Evolutionary conservation across 1,139 yeast species (phyloP).

Genomic region (Yamadazyma mexicana): DNA sequence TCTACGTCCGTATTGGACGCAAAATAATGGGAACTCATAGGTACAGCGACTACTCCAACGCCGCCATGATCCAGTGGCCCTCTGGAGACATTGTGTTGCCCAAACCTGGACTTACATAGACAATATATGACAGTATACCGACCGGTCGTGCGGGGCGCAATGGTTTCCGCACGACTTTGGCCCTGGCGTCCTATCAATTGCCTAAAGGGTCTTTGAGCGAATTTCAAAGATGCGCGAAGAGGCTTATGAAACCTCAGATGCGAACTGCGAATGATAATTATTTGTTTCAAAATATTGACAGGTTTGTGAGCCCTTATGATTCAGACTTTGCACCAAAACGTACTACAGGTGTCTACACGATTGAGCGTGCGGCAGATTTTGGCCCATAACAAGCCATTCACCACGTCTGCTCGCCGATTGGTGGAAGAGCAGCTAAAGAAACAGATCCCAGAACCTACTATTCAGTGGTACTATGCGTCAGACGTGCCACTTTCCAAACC

Average conservation of each 20-base stretch:
- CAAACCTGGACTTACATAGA: slow-evolving; percentile 41
- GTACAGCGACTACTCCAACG: slow-evolving; percentile 57
- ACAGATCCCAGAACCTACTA: slow-evolving; percentile 16
- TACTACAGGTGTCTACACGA: slow-evolving; percentile 3
- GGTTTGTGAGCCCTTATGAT: too few species aligned
- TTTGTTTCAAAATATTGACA: too few species aligned
- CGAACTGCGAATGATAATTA: too few species aligned
- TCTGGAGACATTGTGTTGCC: slow-evolving; percentile 51
- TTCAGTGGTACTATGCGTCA: slow-evolving; percentile 79
- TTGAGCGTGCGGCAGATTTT: slow-evolving; percentile 9
- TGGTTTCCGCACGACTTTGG: too few species aligned
- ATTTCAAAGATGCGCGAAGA: too few species aligned
- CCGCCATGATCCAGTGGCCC: slow-evolving; percentile 60
- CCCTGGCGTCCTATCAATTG: too few species aligned
- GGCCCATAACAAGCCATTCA: slow-evolving; percentile 12
- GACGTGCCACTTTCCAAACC: slow-evolving; percentile 76
- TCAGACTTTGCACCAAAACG: neutral
- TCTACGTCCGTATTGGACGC: slow-evolving; percentile 58
- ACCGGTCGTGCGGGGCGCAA: too few species aligned
- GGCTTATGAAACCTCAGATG: too few species aligned
- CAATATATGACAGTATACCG: too few species aligned
- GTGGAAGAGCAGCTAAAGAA: slow-evolving; percentile 10
- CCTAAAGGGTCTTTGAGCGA: too few species aligned
- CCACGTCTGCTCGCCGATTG: slow-evolving; percentile 12
- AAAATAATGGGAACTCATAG: slow-evolving; percentile 40